These are phyloP conservation scores for Fusarium piperis DNA, from an alignment of 2,329 filamentous ascomycete species.

Conservation along the genomic window DNA sequence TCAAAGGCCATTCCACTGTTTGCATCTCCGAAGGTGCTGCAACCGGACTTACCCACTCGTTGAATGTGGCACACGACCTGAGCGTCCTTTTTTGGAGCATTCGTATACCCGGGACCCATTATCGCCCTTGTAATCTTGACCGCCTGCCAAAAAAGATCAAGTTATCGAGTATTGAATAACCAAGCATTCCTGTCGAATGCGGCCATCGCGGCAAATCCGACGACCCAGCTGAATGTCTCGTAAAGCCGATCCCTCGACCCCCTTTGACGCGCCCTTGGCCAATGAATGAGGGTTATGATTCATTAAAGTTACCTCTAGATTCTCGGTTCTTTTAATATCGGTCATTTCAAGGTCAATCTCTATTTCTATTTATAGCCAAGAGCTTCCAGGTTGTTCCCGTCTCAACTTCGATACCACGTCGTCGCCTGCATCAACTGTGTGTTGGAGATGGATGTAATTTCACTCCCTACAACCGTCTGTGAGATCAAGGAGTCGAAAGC, in stretches of 20 bases:
- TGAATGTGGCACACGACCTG: background rate
- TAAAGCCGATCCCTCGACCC: background rate
- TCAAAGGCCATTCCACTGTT: background rate
- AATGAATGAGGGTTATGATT: background rate
- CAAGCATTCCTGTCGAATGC: background rate
- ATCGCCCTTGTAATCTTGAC: background rate
- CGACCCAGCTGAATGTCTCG: background rate
- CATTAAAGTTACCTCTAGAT: background rate
- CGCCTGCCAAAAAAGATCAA: background rate
- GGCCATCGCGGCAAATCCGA: background rate
- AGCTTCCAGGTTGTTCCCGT: background rate
- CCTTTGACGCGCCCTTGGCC: background rate
- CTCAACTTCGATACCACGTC: background rate
- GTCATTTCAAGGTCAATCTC: background rate
- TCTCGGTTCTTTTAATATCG: background rate
- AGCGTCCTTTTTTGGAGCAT: background rate
- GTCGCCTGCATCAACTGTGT: background rate
- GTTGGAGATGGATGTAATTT: background rate
- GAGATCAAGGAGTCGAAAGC: background rate
- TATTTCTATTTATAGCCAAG: background rate
- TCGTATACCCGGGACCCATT: background rate
- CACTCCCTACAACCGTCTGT: background rate
- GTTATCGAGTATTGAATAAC: background rate
- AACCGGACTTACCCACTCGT: background rate
- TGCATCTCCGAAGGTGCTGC: background rate